Conservation (phyloP, 2,329 filamentous ascomycete genomes). For the Arthroderma uncinatum region DNA sequence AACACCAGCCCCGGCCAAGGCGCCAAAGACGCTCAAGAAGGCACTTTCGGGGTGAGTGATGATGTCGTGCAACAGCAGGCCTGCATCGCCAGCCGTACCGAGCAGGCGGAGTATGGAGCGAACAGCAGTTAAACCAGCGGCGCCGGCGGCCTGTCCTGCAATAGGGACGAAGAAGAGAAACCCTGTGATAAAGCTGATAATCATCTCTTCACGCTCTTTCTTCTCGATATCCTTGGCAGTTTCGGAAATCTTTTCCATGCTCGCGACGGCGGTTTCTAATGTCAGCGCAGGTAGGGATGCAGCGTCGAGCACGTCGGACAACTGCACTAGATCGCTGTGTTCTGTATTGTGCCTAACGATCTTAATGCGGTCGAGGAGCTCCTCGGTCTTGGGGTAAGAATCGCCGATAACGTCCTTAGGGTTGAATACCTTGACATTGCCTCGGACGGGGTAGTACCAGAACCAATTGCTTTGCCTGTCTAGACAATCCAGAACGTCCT, state of each 20-base stretch:
- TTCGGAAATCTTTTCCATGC: neutral
- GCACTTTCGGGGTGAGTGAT: no score
- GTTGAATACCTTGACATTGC: neutral
- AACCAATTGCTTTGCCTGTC: neutral
- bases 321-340: neutral
- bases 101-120: no score
- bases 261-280: neutral
- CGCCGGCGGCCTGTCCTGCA: no score
- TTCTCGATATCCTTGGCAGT: neutral
- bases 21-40: no score
- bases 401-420: slow-evolving; percentile 3
- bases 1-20: no score
- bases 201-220: no score
- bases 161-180: no score
- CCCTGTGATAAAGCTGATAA: no score
- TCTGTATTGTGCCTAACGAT: neutral
- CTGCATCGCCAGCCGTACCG: no score
- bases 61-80: no score
- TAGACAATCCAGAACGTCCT: neutral
- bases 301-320: slow-evolving; percentile 1
- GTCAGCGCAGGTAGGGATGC: neutral
- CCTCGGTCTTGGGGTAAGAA: neutral
- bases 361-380: neutral
- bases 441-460: neutral
- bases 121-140: no score